Percentiles rank a stretch among this genome's conserved stretches.
Evolutionary conservation across 345 rosid species (phyloP).

Genomic region (Eutrema japonicum): DNA sequence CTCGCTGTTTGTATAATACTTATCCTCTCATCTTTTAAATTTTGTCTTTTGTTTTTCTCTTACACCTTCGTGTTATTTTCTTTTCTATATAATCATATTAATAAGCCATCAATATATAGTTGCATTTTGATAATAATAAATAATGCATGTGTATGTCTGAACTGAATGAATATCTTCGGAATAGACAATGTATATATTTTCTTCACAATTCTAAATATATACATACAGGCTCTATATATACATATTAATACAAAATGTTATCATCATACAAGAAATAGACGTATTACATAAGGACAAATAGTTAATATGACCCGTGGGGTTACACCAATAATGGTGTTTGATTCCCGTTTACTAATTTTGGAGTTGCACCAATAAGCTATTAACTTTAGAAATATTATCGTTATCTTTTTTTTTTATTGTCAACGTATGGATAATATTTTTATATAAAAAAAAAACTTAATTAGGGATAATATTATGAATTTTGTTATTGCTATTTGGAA

Average conservation of each 20-base stretch:
- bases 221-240: too few relatives aligned
- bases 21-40: background rate
- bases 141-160: background rate
- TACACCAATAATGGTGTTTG: slow-evolving; percentile 38
- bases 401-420: background rate
- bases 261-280: background rate
- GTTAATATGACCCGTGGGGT: slow-evolving; percentile 39
- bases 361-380: background rate
- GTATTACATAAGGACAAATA: slow-evolving; percentile 31
- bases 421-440: background rate
- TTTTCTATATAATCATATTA: background rate
- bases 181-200: background rate
- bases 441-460: background rate
- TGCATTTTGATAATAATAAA: background rate
- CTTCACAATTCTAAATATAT: background rate
- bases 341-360: slow-evolving; percentile 10
- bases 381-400: background rate
- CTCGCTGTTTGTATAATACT: background rate
- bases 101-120: background rate
- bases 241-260: background rate
- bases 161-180: background rate
- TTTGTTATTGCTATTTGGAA: background rate
- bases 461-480: background rate
- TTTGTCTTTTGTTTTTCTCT: background rate
- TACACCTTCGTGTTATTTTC: background rate